Percentiles rank a stretch among this genome's conserved stretches.
phyloP scores from a whole-genome alignment of 2,329 filamentous ascomycete species.

The Fusarium phyllophilum region DNA sequence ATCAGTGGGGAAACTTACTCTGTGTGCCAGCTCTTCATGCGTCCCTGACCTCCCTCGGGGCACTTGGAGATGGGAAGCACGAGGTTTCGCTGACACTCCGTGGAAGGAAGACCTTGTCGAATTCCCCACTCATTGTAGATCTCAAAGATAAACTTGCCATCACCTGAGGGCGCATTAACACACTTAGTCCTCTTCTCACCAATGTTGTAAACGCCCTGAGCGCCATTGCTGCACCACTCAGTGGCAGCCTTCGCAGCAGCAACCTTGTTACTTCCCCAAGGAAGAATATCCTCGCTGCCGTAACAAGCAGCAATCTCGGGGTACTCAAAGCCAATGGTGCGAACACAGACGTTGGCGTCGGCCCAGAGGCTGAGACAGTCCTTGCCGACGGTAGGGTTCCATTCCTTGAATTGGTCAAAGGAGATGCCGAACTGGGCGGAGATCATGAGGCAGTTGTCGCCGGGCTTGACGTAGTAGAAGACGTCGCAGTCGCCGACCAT shows the following conservation, averaged over 20 bases:
- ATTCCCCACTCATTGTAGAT: conserved; percentile 13
- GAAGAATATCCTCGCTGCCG: accelerated
- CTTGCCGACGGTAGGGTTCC: background rate
- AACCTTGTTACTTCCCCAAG: conserved; percentile 20
- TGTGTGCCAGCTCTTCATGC: conserved; percentile 7
- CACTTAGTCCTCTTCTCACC: conserved; percentile 7
- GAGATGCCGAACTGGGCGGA: background rate
- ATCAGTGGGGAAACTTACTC: background rate
- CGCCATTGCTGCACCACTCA: conserved; percentile 8
- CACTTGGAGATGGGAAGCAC: conserved; percentile 5
- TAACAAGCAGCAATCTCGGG: background rate
- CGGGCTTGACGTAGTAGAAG: background rate
- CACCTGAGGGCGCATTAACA: background rate
- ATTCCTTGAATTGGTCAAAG: background rate
- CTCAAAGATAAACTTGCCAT: conserved; percentile 17
- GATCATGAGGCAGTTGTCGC: background rate
- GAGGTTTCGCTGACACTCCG: background rate
- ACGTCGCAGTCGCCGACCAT: conserved; percentile 17
- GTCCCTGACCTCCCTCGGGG: background rate
- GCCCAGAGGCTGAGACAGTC: conserved; percentile 2
- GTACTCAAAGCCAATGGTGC: conserved; percentile 5
- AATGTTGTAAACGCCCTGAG: background rate
- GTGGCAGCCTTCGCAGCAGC: background rate
- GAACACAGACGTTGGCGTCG: conserved; percentile 2
- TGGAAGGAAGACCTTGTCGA: background rate